Base-by-base conservation (phyloP, 2,329 filamentous ascomycete genomes). In the Pseudonectria buxi region DNA sequence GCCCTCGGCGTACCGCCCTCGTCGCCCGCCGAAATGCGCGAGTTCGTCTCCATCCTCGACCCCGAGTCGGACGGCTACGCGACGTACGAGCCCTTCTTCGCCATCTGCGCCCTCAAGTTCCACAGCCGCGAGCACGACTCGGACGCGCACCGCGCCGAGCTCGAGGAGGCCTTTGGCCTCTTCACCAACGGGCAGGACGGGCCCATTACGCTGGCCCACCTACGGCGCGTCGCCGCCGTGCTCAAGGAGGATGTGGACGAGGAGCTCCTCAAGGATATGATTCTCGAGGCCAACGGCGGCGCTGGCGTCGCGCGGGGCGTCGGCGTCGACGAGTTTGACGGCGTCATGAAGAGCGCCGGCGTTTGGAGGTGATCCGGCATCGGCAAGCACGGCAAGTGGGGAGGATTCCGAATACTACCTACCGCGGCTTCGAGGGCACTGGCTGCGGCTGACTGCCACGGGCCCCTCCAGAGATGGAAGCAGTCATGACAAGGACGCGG, bases 281-380 rank as follows among this genome's bases (percentile, higher is more conserved):
- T 98, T 39, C 67, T 88, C 32, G 90, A 96, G 69, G 92, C 90
- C 32, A 95, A 94, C 60, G 86, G 85, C 3, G 87, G 86, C 2
- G 78, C 73, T 4, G 81, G 83, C 12, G 74, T 84, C 10, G 76
- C 69, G 26, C 74, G 69, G 37, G 86, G 84, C 7, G 90, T 94
- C 9, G 76, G 69, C 27, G 68, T 81, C 54, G 81, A 84, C 34
- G 86, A 95, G 54, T 95, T 95, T 63, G 83, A 88, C 61, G 76
- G 76, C 36, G 85, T 95, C 5, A 90, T 95, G 87, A 76, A 71
- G 46, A 71, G 84, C 50, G 89, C 88, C 6, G 88, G 88, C 1
- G 80, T 89, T 26, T 90, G 90, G 73, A 79, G 78, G 58, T 82
- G 71, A 81, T 10, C 14, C 12, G 26, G 24, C 27, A n/a, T n/a